Evolutionary conservation across 371 early-diverging fungal species (phyloP).

Genomic region (Zychaea mexicana): DNA sequence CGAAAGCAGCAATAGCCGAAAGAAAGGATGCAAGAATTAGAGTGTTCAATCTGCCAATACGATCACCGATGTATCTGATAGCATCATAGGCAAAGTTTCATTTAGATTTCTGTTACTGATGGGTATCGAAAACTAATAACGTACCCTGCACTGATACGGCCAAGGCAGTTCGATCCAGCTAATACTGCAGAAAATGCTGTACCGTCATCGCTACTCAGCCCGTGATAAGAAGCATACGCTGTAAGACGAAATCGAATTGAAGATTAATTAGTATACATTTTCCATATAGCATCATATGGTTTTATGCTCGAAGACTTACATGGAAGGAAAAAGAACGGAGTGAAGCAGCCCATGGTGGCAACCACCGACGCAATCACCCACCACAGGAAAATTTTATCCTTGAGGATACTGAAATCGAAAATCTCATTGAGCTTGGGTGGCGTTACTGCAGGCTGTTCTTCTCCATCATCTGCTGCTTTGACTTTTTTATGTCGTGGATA

Average conservation of each 20-base stretch:
- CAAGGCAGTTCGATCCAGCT: slow-evolving; percentile 11
- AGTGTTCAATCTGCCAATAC: slow-evolving; percentile 15
- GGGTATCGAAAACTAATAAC: not conserved
- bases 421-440: slow-evolving; percentile 9
- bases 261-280: not conserved
- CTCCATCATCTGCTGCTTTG: not conserved
- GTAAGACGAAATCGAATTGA: not conserved
- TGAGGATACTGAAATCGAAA: slow-evolving; percentile 14
- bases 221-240: slow-evolving; percentile 21
- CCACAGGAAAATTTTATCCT: slow-evolving; percentile 3
- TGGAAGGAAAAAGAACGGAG: slow-evolving; percentile 26
- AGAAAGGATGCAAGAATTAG: not conserved
- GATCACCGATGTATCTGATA: slow-evolving; percentile 11
- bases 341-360: slow-evolving; percentile 24
- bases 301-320: too few relatives aligned
- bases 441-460: not conserved
- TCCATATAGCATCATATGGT: too few relatives aligned
- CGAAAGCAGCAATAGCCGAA: not conserved
- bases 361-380: slow-evolving; percentile 15
- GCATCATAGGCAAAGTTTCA: not conserved
- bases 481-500: slow-evolving; percentile 9
- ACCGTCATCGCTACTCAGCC: slow-evolving; percentile 12
- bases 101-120: not conserved
- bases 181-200: slow-evolving; percentile 13
- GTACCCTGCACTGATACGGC: slow-evolving; percentile 16